Evolutionary conservation across 345 rosid species (phyloP).

Genomic region (Moringa oleifera): DNA sequence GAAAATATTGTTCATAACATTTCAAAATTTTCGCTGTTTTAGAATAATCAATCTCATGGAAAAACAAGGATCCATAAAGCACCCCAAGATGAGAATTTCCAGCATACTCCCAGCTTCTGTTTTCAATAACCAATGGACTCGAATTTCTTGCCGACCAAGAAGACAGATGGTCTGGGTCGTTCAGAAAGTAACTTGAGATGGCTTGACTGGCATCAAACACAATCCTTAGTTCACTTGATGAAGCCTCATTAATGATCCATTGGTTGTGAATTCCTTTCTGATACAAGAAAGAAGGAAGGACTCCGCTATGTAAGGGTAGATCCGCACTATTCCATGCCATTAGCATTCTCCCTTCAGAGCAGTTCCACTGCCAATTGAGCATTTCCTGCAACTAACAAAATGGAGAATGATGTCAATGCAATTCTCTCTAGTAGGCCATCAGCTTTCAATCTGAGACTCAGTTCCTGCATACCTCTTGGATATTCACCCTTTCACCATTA

Average conservation of each 20-base stretch:
- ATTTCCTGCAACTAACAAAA: constrained; percentile 69
- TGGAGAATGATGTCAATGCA: constrained; percentile 27
- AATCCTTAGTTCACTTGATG: constrained; percentile 54
- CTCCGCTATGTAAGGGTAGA: constrained; percentile 57
- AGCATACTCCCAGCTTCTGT: constrained; percentile 65
- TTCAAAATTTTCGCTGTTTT: constrained; percentile 49
- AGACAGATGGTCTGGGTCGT: constrained; percentile 22
- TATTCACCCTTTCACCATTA: constrained; percentile 40
- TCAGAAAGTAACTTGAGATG: constrained; percentile 43
- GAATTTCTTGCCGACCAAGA: constrained; percentile 15
- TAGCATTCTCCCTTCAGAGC: constrained; percentile 44
- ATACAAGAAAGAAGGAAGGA: constrained; percentile 78
- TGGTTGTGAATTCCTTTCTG: constrained; percentile 58
- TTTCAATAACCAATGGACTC: constrained; percentile 15
- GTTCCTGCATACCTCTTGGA: constrained; percentile 53
- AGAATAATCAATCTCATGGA: constrained; percentile 34
- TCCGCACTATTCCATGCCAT: constrained; percentile 74
- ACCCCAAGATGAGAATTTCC: constrained; percentile 71
- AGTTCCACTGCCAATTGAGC: constrained; percentile 29
- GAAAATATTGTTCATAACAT: constrained; percentile 43
- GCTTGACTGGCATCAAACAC: constrained; percentile 75
- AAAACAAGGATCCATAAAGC: constrained; percentile 57
- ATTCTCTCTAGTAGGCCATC: constrained; percentile 9
- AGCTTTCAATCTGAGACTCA: constrained; percentile 22
- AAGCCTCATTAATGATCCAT: constrained; percentile 71